Base-by-base conservation (phyloP, 176 grass and related monocot genomes). In the Oryza longistaminata region DNA sequence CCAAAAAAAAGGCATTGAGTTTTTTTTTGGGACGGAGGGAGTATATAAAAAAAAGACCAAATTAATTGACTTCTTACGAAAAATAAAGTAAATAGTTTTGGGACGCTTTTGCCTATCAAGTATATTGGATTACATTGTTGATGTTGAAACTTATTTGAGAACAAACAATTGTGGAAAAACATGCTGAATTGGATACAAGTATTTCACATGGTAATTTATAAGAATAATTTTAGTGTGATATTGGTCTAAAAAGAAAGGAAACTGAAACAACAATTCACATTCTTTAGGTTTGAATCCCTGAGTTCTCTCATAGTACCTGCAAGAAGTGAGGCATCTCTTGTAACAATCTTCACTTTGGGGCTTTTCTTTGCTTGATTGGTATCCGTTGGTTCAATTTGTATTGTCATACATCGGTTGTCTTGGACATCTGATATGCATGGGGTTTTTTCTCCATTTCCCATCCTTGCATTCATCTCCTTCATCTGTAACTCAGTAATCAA, bases 391-490 rank as follows among this genome's bases (percentile, higher is more conserved):
- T 94, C 91, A 66, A 79, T 84, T 69, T 94, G 83, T 71, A 62
- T 81, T 77, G 81, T 50, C 49, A 64, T 43, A 77, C 24, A 81
- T 60, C 66, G 70, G 66, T 43, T 77, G 34, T 86, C 42, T 80
- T 88, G 87, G 64, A 81, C 75, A 91, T 92, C 60, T 29, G 76
- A 25, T 71, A 73, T 65, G 29, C 19, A 45, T 22, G 74, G 21
- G 25, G 37, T 53, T 73, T 84, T 75, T 6, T 91, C 66, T 88
- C 37, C 29, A 65, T 87, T 91, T 72, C 87, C 83, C 33, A 62
- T 73, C 75, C 84, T 97, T 83, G 92, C 92, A 79, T 90, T 89
- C 75, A 79, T 89, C 73, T 97, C 94, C 83, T 94, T 94, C 84
- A 92, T 88, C 94, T 97, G 92, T 78, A 77, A 39, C 22, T 84